Evolutionary conservation across 2,329 filamentous ascomycete species (phyloP), one percentile per base, ranked within the genome.

Genomic region (Cladophialophora yegresii): DNA sequence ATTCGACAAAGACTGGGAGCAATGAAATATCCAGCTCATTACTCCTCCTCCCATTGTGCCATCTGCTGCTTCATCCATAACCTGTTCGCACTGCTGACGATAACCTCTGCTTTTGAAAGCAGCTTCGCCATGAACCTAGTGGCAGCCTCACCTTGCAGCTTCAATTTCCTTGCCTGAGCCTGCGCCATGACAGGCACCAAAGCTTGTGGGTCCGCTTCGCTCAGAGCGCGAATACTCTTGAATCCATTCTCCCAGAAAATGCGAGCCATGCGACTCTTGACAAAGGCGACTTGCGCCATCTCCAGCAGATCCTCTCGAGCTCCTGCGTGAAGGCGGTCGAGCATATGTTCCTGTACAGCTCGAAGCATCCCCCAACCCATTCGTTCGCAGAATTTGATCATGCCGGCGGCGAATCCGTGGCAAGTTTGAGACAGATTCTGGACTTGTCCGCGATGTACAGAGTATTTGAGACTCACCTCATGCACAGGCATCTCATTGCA

Each of bases 201-300:
- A 67, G 90, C 89, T 65, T 82, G 82, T 0, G 87, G 83, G 65
- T 89, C 84, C 0, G 89, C 88, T 69, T 89, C 89, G 4, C 89
- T 88, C 54, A 93, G 79, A 2, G 85, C 81, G 40, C 86, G 85
- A 30, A 92, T 78, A 26, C 84, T 88, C 71, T 85, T 87, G 72
- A 89, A 89, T 1, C 90, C 90, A 73, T 89, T 91, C 62, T 92
- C 90, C 81, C 89, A 90, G 66, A 93, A 89, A 5, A 91, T 80
- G 13, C 81, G 83, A 73, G 90, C 90, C 13, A 89, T 92, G 61
- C 88, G 85, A 72, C 89, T 91, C 75, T 93, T 92, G 70, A 93
- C 84, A 72, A 88, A 92, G 0, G 88, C 86, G 47, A 92, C 86
- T 73, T 88, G 86, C 1, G 89, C 84, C 72, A 92, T 81, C 3